Evolutionary conservation across 805 yeast genomes (phyloP).

Genomic region (Saturnispora silvae): DNA sequence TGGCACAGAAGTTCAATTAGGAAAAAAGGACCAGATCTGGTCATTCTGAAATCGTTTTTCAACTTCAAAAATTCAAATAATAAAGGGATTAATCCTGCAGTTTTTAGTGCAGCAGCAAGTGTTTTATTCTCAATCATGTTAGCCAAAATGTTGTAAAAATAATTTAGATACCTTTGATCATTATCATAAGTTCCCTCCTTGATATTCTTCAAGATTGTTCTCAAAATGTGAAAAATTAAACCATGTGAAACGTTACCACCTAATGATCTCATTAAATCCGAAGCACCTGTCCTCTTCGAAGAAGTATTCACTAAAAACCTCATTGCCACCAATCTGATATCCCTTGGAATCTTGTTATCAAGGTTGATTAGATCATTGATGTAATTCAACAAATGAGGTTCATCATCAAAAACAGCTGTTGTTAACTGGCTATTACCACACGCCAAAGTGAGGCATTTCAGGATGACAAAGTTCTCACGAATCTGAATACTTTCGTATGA

Average conservation of each 20-base stretch:
- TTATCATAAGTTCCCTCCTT: slow-evolving; percentile 24
- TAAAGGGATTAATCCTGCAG: slow-evolving; percentile 68
- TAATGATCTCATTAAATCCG: slow-evolving; percentile 64
- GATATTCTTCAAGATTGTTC: slow-evolving; percentile 46
- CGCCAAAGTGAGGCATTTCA: slow-evolving; percentile 60
- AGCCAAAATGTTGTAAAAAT: slow-evolving; percentile 50
- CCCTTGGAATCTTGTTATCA: slow-evolving; percentile 42
- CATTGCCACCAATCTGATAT: slow-evolving; percentile 48
- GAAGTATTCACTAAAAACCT: slow-evolving; percentile 63
- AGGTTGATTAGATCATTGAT: slow-evolving; percentile 66
- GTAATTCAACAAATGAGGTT: slow-evolving; percentile 58
- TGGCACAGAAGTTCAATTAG: slow-evolving; percentile 38
- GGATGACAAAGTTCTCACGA: slow-evolving; percentile 48
- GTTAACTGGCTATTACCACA: slow-evolving; percentile 51
- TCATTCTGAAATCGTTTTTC: slow-evolving; percentile 40
- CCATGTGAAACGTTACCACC: slow-evolving; percentile 90
- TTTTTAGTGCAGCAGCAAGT: slow-evolving; percentile 44
- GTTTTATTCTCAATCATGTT: slow-evolving; percentile 48
- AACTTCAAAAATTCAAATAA: slow-evolving; percentile 50
- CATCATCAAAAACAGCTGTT: slow-evolving; percentile 57
- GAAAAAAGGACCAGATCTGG: slow-evolving; percentile 55
- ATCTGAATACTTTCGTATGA: slow-evolving; percentile 42
- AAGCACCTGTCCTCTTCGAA: slow-evolving; percentile 55
- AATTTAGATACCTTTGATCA: slow-evolving; percentile 23
- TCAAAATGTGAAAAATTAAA: slow-evolving; percentile 56